phyloP scores from a whole-genome alignment of 345 rosid genomes.

The Acer saccharum region DNA sequence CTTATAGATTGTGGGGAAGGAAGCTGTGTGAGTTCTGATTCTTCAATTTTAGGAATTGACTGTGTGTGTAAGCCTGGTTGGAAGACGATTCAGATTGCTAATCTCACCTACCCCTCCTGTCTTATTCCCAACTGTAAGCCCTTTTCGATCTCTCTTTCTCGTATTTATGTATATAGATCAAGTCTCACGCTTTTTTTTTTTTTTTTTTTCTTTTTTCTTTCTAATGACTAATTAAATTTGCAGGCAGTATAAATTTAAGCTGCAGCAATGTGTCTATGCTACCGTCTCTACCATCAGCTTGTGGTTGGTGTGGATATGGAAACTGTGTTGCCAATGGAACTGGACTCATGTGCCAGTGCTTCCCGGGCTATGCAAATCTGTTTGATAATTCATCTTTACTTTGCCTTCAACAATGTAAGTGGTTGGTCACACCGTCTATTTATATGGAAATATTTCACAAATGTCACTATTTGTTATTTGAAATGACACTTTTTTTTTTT shows the following conservation, averaged over 20 bases:
- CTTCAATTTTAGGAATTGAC: constrained; percentile 22
- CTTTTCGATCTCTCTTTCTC: neutral
- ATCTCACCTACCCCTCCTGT: constrained; percentile 36
- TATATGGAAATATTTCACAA: no score
- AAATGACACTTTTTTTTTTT: no score
- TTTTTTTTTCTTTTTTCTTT: no score
- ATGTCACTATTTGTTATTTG: no score
- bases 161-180: no score
- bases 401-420: constrained; percentile 41
- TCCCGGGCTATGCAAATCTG: constrained; percentile 30
- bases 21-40: constrained; percentile 25
- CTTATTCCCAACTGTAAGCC: constrained; percentile 50
- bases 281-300: constrained; percentile 30
- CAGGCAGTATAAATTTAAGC: constrained; percentile 41
- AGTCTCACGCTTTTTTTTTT: no score
- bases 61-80: constrained; percentile 53
- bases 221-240: neutral
- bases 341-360: constrained; percentile 41
- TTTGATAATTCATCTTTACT: constrained; percentile 13
- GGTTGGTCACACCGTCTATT: neutral
- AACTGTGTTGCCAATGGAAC: constrained; percentile 32
- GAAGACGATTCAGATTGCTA: constrained; percentile 42
- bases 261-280: constrained; percentile 42
- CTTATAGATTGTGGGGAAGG: constrained; percentile 39
- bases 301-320: constrained; percentile 51